Evolutionary conservation across 1,284 basidiomycete species (phyloP).

Genomic region (Sporisorium reilianum): DNA sequence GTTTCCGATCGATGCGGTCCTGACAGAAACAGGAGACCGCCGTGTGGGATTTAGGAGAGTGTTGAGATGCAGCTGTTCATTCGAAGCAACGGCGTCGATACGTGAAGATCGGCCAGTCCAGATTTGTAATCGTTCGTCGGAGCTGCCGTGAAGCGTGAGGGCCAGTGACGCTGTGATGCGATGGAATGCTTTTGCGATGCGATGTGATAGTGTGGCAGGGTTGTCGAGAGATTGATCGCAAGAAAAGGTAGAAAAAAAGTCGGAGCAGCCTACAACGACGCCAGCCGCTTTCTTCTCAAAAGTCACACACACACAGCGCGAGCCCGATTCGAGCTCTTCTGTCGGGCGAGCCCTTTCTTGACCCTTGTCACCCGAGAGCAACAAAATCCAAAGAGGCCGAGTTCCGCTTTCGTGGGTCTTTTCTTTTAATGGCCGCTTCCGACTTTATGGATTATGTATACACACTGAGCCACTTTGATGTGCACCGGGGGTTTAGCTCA

Average conservation of each 20-base stretch:
- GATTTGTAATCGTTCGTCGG: not conserved
- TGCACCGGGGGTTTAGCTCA: slow-evolving; percentile 57
- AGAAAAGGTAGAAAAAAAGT: not conserved
- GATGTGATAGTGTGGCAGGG: not conserved
- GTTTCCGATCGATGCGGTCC: slow-evolving; percentile 7
- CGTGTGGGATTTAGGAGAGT: not conserved
- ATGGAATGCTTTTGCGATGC: not conserved
- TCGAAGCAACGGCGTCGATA: not conserved
- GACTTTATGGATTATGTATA: too few species aligned
- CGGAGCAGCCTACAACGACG: not conserved
- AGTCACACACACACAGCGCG: slow-evolving; percentile 10
- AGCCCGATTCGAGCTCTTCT: not conserved
- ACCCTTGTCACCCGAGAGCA: slow-evolving; percentile 5
- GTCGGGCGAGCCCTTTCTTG: not conserved
- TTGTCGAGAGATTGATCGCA: not conserved
- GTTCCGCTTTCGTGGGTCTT: slow-evolving; percentile 14
- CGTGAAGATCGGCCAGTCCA: not conserved
- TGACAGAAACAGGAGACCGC: slow-evolving; percentile 9
- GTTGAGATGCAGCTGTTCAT: slow-evolving; percentile 1
- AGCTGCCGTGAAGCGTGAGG: not conserved
- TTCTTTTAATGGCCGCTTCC: too few species aligned
- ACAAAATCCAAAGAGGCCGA: slow-evolving; percentile 21
- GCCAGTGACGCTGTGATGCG: not conserved
- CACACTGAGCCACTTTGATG: too few species aligned
- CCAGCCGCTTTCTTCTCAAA: slow-evolving; percentile 12